Conservation (phyloP, 495 filamentous ascomycete genomes). For the Endocarpon pusillum region DNA sequence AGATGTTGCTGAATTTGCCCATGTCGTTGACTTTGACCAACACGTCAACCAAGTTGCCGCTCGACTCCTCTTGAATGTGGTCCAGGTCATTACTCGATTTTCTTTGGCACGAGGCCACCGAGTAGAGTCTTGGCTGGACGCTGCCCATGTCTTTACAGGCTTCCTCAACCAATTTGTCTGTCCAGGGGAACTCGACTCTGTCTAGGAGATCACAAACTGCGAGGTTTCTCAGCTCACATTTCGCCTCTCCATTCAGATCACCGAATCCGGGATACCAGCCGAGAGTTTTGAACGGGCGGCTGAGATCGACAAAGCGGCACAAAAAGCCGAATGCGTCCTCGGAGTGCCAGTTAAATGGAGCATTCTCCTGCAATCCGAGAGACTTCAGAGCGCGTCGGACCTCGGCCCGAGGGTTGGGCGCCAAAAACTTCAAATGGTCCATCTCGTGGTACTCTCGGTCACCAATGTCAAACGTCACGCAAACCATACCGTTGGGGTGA, state of each 20-base stretch:
- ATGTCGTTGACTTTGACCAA: constrained; percentile 9
- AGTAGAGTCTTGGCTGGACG: constrained; percentile 11
- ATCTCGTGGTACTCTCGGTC: constrained; percentile 4
- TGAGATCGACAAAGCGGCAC: constrained; percentile 9
- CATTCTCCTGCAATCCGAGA: constrained; percentile 5
- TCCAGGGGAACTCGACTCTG: constrained; percentile 1
- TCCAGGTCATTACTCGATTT: neutral
- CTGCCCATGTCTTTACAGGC: constrained; percentile 8
- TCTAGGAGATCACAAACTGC: constrained; percentile 3
- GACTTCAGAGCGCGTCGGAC: constrained; percentile 7
- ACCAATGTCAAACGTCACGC: constrained; percentile 5
- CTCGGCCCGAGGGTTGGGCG: constrained; percentile 6
- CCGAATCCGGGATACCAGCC: constrained; percentile 4
- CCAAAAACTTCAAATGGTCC: constrained; percentile 10
- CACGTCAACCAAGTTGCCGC: constrained; percentile 5
- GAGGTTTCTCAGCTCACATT: neutral
- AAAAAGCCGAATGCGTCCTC: constrained; percentile 8
- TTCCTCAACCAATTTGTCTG: neutral
- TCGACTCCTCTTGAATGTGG: neutral
- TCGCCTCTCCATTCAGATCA: neutral
- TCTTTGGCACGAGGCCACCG: constrained; percentile 9
- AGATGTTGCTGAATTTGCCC: constrained; percentile 12
- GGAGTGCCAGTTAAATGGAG: no score
- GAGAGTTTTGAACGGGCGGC: constrained; percentile 7
- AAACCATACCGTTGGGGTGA: neutral